Percentiles rank a stretch among this genome's conserved stretches.
phyloP scores from a whole-genome alignment of 441 rosid genomes.

The Erodium trifolium region DNA sequence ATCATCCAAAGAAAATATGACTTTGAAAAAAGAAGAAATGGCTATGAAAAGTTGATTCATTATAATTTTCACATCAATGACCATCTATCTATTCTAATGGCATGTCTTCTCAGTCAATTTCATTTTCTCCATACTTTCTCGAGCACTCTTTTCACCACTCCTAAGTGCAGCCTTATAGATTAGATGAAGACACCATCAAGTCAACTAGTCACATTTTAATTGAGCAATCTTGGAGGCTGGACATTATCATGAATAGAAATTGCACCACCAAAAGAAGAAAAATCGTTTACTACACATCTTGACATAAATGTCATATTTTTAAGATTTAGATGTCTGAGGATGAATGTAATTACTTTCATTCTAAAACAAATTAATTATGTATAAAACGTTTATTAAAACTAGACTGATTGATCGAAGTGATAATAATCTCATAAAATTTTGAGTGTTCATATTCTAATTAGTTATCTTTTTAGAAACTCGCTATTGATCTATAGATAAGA shows the following conservation, averaged over 20 bases:
- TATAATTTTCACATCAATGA: constrained; percentile 3
- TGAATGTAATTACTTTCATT: too few species aligned
- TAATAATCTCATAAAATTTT: too few species aligned
- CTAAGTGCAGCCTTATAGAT: neutral
- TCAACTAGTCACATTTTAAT: constrained; percentile 4
- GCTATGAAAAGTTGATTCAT: neutral
- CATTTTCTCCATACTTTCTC: neutral
- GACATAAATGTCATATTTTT: neutral
- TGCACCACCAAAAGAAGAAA: neutral
- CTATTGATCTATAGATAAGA: too few species aligned
- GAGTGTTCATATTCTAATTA: too few species aligned
- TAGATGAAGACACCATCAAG: neutral
- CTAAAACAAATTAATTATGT: too few species aligned
- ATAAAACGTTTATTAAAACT: neutral
- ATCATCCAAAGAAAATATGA: neutral
- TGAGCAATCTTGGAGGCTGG: neutral
- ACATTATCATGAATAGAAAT: neutral
- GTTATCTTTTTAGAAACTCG: too few species aligned
- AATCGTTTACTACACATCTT: neutral
- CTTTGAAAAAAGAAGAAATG: neutral
- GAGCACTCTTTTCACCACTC: neutral
- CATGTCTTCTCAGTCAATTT: neutral
- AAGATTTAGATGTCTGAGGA: neutral
- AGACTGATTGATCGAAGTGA: too few species aligned
- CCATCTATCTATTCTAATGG: too few species aligned